A percentile compares a stretch with the other conserved stretches of the same genome.
Conservation (phyloP, 805 yeast genomes). For the Wickerhamomyces silvicola region DNA sequence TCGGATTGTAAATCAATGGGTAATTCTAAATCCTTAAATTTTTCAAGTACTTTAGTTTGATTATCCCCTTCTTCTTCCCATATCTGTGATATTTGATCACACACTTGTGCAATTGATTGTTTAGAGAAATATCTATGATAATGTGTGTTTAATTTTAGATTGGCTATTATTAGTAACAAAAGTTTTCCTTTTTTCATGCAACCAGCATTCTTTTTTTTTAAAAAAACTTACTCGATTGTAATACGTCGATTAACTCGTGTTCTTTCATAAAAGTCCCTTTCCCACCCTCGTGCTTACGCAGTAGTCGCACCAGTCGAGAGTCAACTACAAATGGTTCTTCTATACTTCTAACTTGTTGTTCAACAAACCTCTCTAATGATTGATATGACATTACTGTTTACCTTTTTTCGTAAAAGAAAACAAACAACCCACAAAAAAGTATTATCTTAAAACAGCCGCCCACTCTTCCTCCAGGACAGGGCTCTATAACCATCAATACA, state of each 20-base stretch:
- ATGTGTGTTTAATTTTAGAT: constrained; percentile 5
- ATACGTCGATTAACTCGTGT: no score
- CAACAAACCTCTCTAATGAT: constrained; percentile 7
- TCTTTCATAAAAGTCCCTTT: no score
- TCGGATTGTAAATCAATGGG: constrained; percentile 13
- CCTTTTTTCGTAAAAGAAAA: neutral
- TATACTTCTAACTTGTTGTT: constrained; percentile 8
- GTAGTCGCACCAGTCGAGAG: constrained; percentile 1
- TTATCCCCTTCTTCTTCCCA: constrained; percentile 8
- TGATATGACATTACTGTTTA: constrained; percentile 4
- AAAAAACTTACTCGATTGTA: no score
- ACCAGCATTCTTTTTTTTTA: no score
- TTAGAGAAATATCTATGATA: constrained; percentile 12
- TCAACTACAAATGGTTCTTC: constrained; percentile 7
- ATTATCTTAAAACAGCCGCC: no score
- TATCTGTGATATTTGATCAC: constrained; percentile 15
- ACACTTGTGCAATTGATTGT: constrained; percentile 16
- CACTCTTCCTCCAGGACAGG: no score
- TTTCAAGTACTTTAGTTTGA: constrained; percentile 2
- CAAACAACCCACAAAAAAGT: neutral
- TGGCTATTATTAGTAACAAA: constrained; percentile 8
- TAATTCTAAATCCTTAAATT: constrained; percentile 7
- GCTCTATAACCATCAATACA: no score
- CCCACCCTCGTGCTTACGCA: constrained; percentile 4
- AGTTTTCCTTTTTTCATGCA: no score